phyloP scores from a whole-genome alignment of 2,329 filamentous ascomycete species.

The Beauveria australis region DNA sequence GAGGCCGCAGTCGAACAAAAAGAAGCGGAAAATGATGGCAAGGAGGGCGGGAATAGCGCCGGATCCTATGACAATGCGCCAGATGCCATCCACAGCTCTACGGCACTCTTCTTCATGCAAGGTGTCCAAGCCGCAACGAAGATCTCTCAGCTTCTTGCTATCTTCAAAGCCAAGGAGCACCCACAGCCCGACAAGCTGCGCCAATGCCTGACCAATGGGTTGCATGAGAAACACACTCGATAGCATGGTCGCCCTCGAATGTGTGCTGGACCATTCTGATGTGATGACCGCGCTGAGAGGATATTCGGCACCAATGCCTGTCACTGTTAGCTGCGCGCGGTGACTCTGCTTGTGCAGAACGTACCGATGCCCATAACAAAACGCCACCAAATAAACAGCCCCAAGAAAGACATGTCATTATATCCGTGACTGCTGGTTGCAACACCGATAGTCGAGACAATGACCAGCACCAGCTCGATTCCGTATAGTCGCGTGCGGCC shows the following conservation, averaged over 20 bases:
- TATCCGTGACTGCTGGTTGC: constrained; percentile 44
- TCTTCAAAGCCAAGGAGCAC: constrained; percentile 39
- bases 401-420: constrained; percentile 40
- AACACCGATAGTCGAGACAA: constrained; percentile 48
- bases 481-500: constrained; percentile 48
- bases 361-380: constrained; percentile 46
- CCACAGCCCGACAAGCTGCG: constrained; percentile 52
- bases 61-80: constrained; percentile 59
- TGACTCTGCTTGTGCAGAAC: constrained; percentile 9
- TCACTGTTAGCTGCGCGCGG: background rate
- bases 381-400: constrained; percentile 44
- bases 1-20: constrained; percentile 57
- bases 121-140: constrained; percentile 40
- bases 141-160: constrained; percentile 31
- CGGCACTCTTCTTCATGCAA: constrained; percentile 37
- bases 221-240: constrained; percentile 63
- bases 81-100: constrained; percentile 48
- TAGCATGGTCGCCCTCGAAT: constrained; percentile 59
- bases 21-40: constrained; percentile 58
- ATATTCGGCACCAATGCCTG: constrained; percentile 60
- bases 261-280: constrained; percentile 55
- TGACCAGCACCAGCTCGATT: constrained; percentile 48
- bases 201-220: constrained; percentile 57
- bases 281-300: constrained; percentile 60
- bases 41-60: constrained; percentile 56